Conservation (phyloP, 2,329 filamentous ascomycete species). For the Cercospora sp. region DNA sequence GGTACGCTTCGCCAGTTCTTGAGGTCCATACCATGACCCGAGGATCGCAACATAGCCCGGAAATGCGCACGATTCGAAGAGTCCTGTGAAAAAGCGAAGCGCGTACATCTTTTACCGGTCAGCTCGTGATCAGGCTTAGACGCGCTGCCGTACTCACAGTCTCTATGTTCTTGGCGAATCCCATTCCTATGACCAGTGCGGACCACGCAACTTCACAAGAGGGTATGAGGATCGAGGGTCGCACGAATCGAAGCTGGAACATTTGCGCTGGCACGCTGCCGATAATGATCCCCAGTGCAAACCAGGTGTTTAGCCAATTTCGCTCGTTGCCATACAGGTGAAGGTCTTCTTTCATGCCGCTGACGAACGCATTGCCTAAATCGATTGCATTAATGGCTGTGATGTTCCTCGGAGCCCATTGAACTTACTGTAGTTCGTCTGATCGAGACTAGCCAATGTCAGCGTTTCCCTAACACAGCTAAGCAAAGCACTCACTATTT, state of each 20-base stretch:
- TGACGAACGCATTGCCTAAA: slow-evolving; percentile 43
- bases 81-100: slow-evolving; percentile 20
- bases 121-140: neutral
- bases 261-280: slow-evolving; percentile 19
- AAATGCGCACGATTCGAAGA: slow-evolving; percentile 20
- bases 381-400: neutral
- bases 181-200: slow-evolving; percentile 20
- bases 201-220: slow-evolving; percentile 19
- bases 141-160: slow-evolving; percentile 3
- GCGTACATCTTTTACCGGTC: slow-evolving; percentile 11
- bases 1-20: slow-evolving; percentile 23
- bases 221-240: slow-evolving; percentile 18
- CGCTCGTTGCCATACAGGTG: slow-evolving; percentile 42
- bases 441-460: neutral
- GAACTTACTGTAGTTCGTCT: slow-evolving; percentile 5
- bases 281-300: slow-evolving; percentile 22
- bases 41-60: slow-evolving; percentile 18
- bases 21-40: slow-evolving; percentile 21
- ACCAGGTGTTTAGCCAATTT: slow-evolving; percentile 32
- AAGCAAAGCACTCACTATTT: slow-evolving; percentile 3
- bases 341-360: slow-evolving; percentile 46
- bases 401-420: neutral
- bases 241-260: slow-evolving; percentile 14
- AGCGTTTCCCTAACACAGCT: neutral
- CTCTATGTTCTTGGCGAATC: slow-evolving; percentile 18